Percentiles rank a stretch among this genome's conserved stretches.
phyloP scores from a whole-genome alignment of 1,284 basidiomycete species.

The Ustilago curta region DNA sequence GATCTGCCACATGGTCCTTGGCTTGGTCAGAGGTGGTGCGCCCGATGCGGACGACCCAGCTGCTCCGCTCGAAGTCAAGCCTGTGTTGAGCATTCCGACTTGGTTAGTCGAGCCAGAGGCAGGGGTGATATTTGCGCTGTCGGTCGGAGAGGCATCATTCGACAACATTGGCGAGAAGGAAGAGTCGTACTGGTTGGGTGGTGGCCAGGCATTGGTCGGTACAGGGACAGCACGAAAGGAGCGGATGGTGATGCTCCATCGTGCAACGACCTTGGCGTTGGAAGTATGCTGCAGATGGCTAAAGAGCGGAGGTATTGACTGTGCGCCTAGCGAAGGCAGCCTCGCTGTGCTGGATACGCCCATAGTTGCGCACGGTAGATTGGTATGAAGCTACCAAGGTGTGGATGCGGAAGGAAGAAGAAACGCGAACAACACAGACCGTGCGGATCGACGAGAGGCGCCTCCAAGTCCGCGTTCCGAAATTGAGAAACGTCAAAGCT shows the following conservation, averaged over 20 bases:
- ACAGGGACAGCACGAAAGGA: slow-evolving; percentile 56
- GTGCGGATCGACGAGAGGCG: neutral
- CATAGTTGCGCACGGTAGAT: slow-evolving; percentile 16
- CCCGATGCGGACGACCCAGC: slow-evolving; percentile 31
- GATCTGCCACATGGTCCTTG: slow-evolving; percentile 54
- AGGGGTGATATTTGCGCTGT: neutral
- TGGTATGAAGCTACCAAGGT: too few species aligned
- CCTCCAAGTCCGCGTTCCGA: slow-evolving; percentile 20
- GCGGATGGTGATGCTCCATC: slow-evolving; percentile 55
- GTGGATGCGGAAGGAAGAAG: neutral
- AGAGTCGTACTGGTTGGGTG: slow-evolving; percentile 29
- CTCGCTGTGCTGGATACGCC: slow-evolving; percentile 49
- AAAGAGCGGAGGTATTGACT: slow-evolving; percentile 52
- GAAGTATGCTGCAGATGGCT: slow-evolving; percentile 44
- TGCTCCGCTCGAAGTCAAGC: slow-evolving; percentile 2
- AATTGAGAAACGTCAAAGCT: neutral
- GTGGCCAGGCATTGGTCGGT: slow-evolving; percentile 43
- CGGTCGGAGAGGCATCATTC: neutral
- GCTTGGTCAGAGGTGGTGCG: slow-evolving; percentile 46
- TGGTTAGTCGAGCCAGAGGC: slow-evolving; percentile 7
- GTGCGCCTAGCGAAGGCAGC: slow-evolving; percentile 41
- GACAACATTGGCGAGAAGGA: neutral
- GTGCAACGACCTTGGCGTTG: slow-evolving; percentile 43
- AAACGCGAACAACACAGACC: slow-evolving; percentile 2
- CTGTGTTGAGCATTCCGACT: neutral